Conservation (phyloP, 2,329 filamentous ascomycete genomes). For the Aspergillus ochraceoroseus region DNA sequence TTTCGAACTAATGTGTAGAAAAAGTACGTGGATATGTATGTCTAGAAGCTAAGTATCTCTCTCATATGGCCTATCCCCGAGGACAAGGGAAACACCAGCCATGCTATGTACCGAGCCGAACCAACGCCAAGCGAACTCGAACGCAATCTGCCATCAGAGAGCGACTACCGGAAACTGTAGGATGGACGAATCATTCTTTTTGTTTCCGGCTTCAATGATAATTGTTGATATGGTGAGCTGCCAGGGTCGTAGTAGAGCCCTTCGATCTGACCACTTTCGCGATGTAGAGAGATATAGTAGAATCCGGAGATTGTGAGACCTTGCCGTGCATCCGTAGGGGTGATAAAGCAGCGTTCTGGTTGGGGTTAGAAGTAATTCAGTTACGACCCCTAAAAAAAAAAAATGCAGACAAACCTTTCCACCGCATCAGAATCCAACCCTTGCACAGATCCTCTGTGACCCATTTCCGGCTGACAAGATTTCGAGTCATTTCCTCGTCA, state of each 20-base stretch:
- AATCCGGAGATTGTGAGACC: constrained; percentile 50
- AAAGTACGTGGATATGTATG: too few relatives aligned
- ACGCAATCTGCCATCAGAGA: neutral
- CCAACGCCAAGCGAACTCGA: constrained; percentile 4
- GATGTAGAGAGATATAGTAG: constrained; percentile 48
- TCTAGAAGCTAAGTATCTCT: too few relatives aligned
- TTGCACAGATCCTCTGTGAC: constrained; percentile 39
- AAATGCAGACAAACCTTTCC: constrained; percentile 42
- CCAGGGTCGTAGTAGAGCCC: constrained; percentile 49
- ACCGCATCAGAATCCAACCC: constrained; percentile 50
- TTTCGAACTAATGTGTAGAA: too few relatives aligned
- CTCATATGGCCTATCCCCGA: too few relatives aligned
- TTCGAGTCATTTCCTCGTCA: constrained; percentile 43
- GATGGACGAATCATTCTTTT: constrained; percentile 41
- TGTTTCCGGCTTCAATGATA: constrained; percentile 42
- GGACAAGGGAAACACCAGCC: constrained; percentile 13
- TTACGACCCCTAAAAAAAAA: too few relatives aligned
- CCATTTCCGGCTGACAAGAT: constrained; percentile 44
- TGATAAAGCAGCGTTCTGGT: constrained; percentile 48
- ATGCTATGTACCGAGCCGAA: constrained; percentile 13
- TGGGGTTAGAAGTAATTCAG: too few relatives aligned
- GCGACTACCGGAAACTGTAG: constrained; percentile 39
- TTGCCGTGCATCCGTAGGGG: constrained; percentile 44
- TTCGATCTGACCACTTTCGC: constrained; percentile 45
- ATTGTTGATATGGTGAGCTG: constrained; percentile 48